These are phyloP conservation scores for Juglanconis sp. DNA, from an alignment of 2,329 filamentous ascomycete species.

Conservation along the genomic window DNA sequence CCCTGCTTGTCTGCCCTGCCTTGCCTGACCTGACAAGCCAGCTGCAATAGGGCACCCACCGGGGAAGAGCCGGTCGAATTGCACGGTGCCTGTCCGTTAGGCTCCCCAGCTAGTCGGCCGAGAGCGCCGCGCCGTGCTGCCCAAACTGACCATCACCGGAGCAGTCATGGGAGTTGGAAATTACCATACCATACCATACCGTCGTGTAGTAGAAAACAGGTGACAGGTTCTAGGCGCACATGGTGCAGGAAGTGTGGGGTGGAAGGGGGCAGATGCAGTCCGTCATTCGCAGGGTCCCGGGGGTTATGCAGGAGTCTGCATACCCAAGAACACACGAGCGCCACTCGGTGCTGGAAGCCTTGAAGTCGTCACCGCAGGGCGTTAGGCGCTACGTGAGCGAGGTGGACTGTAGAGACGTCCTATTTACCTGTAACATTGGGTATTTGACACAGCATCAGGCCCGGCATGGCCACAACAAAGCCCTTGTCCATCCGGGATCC, in stretches of 20 bases:
- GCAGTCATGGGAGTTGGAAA: too few species aligned
- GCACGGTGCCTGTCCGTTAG: background rate
- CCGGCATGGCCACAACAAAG: too few species aligned
- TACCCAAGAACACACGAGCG: background rate
- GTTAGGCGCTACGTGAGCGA: background rate
- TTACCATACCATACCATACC: too few species aligned
- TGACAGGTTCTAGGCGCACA: background rate
- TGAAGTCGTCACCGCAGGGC: background rate
- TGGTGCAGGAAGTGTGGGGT: conserved; percentile 2
- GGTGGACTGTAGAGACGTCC: background rate
- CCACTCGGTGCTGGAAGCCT: background rate
- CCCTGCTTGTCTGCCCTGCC: too few species aligned
- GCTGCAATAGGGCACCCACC: background rate
- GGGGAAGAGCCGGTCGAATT: conserved; percentile 6
- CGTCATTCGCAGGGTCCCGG: background rate
- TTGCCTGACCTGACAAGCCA: background rate
- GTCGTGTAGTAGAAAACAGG: background rate
- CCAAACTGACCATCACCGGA: background rate
- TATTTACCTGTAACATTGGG: background rate
- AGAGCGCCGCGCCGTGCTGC: conserved; percentile 6
- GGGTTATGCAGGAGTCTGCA: background rate
- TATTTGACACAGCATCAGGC: background rate
- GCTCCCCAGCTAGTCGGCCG: background rate
- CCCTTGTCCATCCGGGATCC: too few species aligned
- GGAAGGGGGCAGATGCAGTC: background rate